Evolutionary conservation across 108 stramenopile species (phyloP), one percentile per base, ranked within the genome.

Genomic region (Cyclotella baltica): DNA sequence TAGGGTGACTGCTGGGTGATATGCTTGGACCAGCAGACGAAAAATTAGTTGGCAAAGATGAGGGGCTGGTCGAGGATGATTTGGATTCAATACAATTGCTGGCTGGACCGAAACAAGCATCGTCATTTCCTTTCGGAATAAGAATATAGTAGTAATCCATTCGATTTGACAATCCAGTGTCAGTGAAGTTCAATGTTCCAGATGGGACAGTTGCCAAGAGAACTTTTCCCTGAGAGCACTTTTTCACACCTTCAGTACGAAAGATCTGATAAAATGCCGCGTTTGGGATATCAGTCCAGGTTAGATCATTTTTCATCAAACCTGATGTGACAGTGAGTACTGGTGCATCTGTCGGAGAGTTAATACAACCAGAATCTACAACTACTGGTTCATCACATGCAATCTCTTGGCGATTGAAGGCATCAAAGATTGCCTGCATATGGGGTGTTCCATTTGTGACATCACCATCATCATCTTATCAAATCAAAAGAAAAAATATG

Each of bases 401-500:
- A 31, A 75, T 75, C 57, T 67, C 56, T 53, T 67, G 65, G n/a
- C 36, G 27, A n/a, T 46, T 30, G 23, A 56, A 55, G 13, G 69
- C 69, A 55, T 18, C 55, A 56, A 38, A 70, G 0, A 70, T 70
- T 0, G 69, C 53, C 9, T 37, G 34, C 75, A 75, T 75, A 43
- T 75, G 75, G 18, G 75, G 75, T 4, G 75, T 75, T 29, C 75
- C 75, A 58, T 75, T 67, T n/a, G 18, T 57, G 3, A 75, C 16
- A 51, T 67, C 55, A 38, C 65, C 75, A 33, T 75, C 65, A 57
- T 66, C 56, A 29, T 75, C 75, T 34, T 5, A 1, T 0, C 40
- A n/a, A 2, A 0, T 6, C 36, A 47, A 20, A 33, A 8, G 33
- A n/a, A n/a, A 15, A 50, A 22, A 8, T 23, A 30, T 52, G 11